Base-by-base conservation (phyloP, 176 grass and related monocot genomes). In the Paspalum vaginatum region DNA sequence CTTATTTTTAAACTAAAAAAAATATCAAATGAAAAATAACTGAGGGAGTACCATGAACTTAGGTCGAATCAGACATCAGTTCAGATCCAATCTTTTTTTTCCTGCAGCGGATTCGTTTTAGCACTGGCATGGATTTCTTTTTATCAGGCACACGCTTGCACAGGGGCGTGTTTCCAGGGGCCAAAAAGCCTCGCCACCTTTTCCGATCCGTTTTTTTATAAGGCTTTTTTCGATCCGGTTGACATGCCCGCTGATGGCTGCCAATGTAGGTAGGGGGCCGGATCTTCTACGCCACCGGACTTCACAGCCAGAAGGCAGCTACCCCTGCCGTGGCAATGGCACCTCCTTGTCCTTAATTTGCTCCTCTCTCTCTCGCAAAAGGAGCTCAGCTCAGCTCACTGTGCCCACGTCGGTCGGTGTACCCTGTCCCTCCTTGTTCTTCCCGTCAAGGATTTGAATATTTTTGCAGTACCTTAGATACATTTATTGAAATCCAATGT, bases 231-330 rank as follows among this genome's bases (percentile, higher is more conserved):
- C n/a, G n/a, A n/a, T n/a, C n/a, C n/a, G n/a, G n/a, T n/a, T n/a
- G n/a, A n/a, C n/a, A n/a, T n/a, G n/a, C n/a, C n/a, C n/a, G n/a
- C n/a, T n/a, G n/a, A n/a, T n/a, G n/a, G n/a, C 52, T 76, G 21
- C 73, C 64, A 20, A 59, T 51, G 20, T 38, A 16, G 24, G 43
- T 54, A 54, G 21, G 66, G 38, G 41, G 40, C 26, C n/a, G 61
- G 69, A 86, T 86, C 70, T 66, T 80, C 77, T 59, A 46, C 24
- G 77, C 25, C 50, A 7, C 7, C 14, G 27, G 63, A 55, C 20
- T 61, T 32, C 24, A 63, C 26, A 40, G 9, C 32, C 49, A 32
- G 32, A 32, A 32, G 32, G 2, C 32, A 32, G 32, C 32, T 3
- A 32, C 2, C 32, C 32, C 32, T 2, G 32, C 32, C 32, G 3